phyloP scores from a whole-genome alignment of 2,329 filamentous ascomycete species.

The Monilinia fructicola region DNA sequence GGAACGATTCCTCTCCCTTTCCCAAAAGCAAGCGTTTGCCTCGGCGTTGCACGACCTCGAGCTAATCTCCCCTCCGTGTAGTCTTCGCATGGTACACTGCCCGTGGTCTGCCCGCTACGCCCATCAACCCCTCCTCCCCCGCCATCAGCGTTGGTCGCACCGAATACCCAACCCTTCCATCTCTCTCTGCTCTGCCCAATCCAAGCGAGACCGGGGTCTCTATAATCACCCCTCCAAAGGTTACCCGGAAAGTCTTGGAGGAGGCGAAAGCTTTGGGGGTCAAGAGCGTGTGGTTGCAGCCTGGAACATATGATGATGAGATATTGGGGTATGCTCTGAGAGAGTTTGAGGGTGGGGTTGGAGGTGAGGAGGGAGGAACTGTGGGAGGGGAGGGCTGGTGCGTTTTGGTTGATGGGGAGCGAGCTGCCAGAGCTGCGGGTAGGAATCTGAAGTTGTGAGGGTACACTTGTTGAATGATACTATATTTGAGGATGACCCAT shows the following conservation, averaged over 20 bases:
- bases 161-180: slow-evolving; percentile 48
- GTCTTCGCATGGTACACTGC: slow-evolving; percentile 88
- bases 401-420: slow-evolving; percentile 80
- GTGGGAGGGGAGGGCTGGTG: slow-evolving; percentile 77
- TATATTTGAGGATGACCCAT: not conserved
- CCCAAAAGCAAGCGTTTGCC: not conserved
- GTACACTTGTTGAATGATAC: no score
- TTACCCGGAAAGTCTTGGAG: slow-evolving; percentile 71
- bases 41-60: not conserved
- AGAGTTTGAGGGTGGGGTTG: slow-evolving; percentile 72
- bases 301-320: slow-evolving; percentile 79
- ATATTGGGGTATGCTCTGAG: slow-evolving; percentile 67
- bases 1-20: not conserved
- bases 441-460: slow-evolving; percentile 40
- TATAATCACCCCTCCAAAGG: slow-evolving; percentile 80
- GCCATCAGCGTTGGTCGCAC: slow-evolving; percentile 59
- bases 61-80: slow-evolving; percentile 42
- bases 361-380: slow-evolving; percentile 56
- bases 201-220: slow-evolving; percentile 74
- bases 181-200: slow-evolving; percentile 63
- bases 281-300: slow-evolving; percentile 82
- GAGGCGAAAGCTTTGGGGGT: slow-evolving; percentile 76
- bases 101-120: slow-evolving; percentile 73
- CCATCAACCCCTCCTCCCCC: slow-evolving; percentile 73
- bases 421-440: slow-evolving; percentile 56